Evolutionary conservation across 345 rosid genomes (phyloP).

Genomic region (Murraya koenigii): DNA sequence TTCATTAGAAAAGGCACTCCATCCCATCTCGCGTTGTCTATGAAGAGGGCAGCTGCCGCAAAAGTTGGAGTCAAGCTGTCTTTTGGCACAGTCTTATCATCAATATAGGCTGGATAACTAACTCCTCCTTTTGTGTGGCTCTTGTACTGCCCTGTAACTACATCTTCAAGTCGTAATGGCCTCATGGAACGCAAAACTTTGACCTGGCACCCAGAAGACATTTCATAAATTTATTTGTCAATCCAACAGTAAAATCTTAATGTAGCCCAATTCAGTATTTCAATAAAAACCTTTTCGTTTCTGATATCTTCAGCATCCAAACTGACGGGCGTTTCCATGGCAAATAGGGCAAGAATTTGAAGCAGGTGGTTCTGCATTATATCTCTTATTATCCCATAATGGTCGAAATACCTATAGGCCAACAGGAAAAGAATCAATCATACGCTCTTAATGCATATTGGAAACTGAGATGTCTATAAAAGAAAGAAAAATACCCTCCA

Average conservation of each 20-base stretch:
- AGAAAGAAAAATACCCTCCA: constrained; percentile 70
- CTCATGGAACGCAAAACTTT: constrained; percentile 97
- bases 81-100: constrained; percentile 87
- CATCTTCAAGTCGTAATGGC: constrained; percentile 74
- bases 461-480: neutral
- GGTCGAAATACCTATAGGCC: constrained; percentile 74
- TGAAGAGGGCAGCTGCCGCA: constrained; percentile 98
- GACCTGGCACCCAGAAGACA: constrained; percentile 52
- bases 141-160: constrained; percentile 88
- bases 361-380: constrained; percentile 99
- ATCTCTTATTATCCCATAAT: constrained; percentile 94
- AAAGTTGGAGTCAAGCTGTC: constrained; percentile 93
- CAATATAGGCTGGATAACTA: constrained; percentile 76
- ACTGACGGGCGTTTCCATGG: constrained; percentile 99
- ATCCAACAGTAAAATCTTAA: neutral
- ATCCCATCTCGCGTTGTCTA: constrained; percentile 97
- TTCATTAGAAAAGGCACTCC: constrained; percentile 98
- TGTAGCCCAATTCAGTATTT: neutral
- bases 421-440: neutral
- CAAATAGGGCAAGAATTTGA: constrained; percentile 95
- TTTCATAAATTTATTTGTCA: neutral
- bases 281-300: constrained; percentile 73
- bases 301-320: constrained; percentile 97
- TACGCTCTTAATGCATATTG: neutral
- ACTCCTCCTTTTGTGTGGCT: constrained; percentile 86